Conservation (phyloP, 345 rosid genomes). For the Salix dunnii region DNA sequence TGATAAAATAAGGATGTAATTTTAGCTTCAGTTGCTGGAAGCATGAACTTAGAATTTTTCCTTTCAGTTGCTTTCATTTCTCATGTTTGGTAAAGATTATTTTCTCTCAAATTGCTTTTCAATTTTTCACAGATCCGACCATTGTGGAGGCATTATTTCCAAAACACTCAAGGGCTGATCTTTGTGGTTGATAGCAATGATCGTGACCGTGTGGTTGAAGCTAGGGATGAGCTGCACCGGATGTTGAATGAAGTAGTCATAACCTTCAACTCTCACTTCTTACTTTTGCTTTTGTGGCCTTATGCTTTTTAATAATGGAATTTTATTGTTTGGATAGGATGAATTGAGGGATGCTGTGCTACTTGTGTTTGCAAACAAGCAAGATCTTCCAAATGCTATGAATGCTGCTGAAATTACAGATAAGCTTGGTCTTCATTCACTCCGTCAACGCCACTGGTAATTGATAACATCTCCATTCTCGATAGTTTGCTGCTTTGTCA, state of each 20-base stretch:
- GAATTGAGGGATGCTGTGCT: constrained; percentile 93
- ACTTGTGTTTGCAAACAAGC: constrained; percentile 83
- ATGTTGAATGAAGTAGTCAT: constrained; percentile 71
- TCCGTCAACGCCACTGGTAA: constrained; percentile 82
- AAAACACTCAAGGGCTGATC: constrained; percentile 82
- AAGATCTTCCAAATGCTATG: constrained; percentile 89
- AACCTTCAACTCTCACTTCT: not conserved
- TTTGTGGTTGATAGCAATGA: constrained; percentile 87
- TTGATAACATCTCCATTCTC: not conserved
- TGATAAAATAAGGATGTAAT: not conserved
- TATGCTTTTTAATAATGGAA: not conserved
- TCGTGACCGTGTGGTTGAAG: constrained; percentile 68
- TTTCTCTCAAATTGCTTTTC: not conserved
- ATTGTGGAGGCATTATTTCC: constrained; percentile 69
- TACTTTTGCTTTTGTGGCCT: not conserved
- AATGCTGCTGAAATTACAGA: constrained; percentile 83
- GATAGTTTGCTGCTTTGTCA: not conserved
- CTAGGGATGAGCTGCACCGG: constrained; percentile 74
- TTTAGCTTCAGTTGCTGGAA: not conserved
- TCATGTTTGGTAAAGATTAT: not conserved
- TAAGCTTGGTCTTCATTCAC: constrained; percentile 81
- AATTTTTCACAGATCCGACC: constrained; percentile 46
- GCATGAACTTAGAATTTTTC: not conserved
- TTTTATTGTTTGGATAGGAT: constrained; percentile 33
- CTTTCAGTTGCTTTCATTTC: not conserved